Percentiles rank a stretch among this genome's conserved stretches.
Conservation (phyloP, 148 eudicot species). For the Cornus kousa region DNA sequence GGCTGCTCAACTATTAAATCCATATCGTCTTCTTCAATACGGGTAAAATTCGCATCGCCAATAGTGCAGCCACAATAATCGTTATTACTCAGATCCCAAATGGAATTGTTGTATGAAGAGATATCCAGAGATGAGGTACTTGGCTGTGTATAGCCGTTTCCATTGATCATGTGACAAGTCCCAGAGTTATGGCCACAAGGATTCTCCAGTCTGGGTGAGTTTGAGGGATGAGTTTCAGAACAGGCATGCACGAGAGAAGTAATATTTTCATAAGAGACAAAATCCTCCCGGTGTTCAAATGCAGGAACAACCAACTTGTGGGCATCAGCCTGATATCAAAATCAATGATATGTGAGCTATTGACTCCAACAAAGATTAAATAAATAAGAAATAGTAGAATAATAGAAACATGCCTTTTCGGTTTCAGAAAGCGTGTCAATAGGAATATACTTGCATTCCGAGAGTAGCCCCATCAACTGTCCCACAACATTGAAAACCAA, state of each 20-base stretch:
- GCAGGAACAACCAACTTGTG: slow-evolving; percentile 19
- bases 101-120: not conserved
- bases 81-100: not conserved
- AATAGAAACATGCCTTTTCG: slow-evolving; percentile 26
- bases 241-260: not conserved
- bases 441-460: slow-evolving; percentile 13
- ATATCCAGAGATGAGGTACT: not conserved
- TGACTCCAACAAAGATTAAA: not conserved
- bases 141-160: not conserved
- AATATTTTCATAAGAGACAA: slow-evolving; percentile 10
- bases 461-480: slow-evolving; percentile 11
- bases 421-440: slow-evolving; percentile 4
- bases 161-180: not conserved
- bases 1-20: too few relatives aligned
- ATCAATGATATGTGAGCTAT: not conserved
- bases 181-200: not conserved
- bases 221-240: slow-evolving; percentile 5
- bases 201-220: not conserved
- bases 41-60: not conserved
- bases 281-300: slow-evolving; percentile 17
- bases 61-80: not conserved
- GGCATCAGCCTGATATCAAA: slow-evolving; percentile 19
- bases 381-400: not conserved
- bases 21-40: not conserved
- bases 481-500: slow-evolving; percentile 13